A percentile compares a stretch with the other conserved stretches of the same genome.
Conservation (phyloP, 208 protist genomes). For the Perkinsela sp. region DNA sequence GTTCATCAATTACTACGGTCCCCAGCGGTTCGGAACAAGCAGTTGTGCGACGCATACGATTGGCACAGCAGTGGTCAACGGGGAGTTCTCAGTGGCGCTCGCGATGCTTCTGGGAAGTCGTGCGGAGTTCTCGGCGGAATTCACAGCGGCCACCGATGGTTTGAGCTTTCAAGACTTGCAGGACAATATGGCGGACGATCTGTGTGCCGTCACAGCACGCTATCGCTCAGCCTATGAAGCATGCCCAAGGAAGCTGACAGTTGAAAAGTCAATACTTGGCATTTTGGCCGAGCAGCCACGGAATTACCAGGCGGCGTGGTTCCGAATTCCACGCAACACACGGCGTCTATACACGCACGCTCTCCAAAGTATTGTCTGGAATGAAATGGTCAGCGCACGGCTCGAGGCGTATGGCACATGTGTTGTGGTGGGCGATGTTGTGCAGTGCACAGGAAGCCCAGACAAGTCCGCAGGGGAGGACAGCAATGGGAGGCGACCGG, state of each 20-base stretch:
- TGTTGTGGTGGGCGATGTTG: conserved; percentile 10
- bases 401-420: conserved; percentile 7
- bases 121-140: conserved; percentile 3
- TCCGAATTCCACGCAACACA: conserved; percentile 7
- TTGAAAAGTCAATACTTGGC: conserved; percentile 6
- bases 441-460: too few relatives aligned
- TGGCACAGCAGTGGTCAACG: conserved; percentile 8
- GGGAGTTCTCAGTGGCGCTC: conserved; percentile 8
- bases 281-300: conserved; percentile 1
- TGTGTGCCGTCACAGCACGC: not conserved
- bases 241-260: not conserved
- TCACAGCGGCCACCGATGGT: conserved; percentile 1
- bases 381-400: conserved; percentile 10
- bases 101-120: conserved; percentile 6
- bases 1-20: conserved; percentile 80
- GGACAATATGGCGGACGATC: not conserved
- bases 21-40: conserved; percentile 62
- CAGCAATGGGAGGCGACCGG: too few relatives aligned
- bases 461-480: too few relatives aligned
- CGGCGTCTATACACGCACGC: conserved; percentile 15
- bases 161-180: too few relatives aligned
- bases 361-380: conserved; percentile 16
- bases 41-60: conserved; percentile 10
- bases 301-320: conserved; percentile 7
- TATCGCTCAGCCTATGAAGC: not conserved